phyloP scores from a whole-genome alignment of 176 grass and related monocot genomes.

The Eragrostis curvula region DNA sequence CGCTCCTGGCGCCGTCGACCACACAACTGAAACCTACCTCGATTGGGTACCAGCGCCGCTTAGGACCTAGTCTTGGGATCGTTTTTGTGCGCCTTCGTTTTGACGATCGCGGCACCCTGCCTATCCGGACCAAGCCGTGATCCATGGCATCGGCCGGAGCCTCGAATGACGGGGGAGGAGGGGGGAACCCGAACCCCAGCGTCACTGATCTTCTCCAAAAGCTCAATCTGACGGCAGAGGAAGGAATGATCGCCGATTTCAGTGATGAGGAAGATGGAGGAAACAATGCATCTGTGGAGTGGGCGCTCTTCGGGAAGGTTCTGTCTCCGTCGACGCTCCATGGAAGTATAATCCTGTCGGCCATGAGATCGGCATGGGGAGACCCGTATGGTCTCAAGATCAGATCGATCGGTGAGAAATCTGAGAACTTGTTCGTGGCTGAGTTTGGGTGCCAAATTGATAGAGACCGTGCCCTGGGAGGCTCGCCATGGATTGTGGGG shows the following conservation, averaged over 20 bases:
- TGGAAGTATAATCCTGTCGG: not conserved
- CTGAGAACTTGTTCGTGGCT: not conserved
- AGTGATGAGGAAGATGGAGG: not conserved
- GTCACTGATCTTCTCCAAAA: not conserved
- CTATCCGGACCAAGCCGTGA: no score
- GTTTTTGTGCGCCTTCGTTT: no score
- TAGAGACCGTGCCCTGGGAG: not conserved
- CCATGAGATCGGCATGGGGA: not conserved
- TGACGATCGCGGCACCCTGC: no score
- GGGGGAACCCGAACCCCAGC: no score
- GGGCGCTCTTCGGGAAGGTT: not conserved
- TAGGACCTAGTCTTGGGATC: no score
- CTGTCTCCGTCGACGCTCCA: no score
- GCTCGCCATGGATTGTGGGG: not conserved
- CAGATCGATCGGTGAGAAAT: not conserved
- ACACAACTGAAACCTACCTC: no score
- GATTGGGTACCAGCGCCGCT: no score
- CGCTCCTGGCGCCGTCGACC: no score
- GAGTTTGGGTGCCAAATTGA: not conserved
- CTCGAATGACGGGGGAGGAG: no score
- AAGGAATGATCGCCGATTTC: not conserved
- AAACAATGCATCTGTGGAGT: fast-evolving
- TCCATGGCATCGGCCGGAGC: no score
- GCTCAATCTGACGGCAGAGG: not conserved
- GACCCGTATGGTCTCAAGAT: not conserved